Base-by-base conservation (phyloP, 495 filamentous ascomycete genomes). In the Xanthoparmelia taractica region DNA sequence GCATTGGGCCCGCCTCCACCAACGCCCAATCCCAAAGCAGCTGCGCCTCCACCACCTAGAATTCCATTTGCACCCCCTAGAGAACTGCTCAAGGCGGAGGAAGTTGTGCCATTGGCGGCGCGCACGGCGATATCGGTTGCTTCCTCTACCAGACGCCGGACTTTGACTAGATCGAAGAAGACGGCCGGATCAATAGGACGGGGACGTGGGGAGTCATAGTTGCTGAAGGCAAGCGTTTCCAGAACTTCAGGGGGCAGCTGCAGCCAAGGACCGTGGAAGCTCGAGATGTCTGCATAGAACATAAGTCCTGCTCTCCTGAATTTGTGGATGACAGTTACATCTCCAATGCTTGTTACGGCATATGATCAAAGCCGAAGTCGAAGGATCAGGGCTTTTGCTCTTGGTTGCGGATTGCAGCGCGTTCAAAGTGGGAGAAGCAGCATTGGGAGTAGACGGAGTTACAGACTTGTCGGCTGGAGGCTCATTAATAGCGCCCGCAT, bases 231-330 rank as follows among this genome's bases (percentile, higher is more conserved):
- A 52, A 92, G 82, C 18, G 81, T 84, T 69, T 90, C 87, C 73
- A 92, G 85, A 59, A 91, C 80, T 74, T 92, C 89, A 65, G 83
- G 82, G n/a, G 89, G 88, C 37, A 92, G 76, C 73, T 92, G 88
- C n/a, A 91, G 83, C 89, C 89, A 92, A 65, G 87, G 88, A 20
- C 89, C 89, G 71, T 92, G 89, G 68, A 89, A 92, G 57, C 87
- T 85, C 25, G 88, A 91, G 59, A 92, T 92, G 71, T 91, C 65
- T 67, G 52, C 40, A 37, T 60, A 17, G 89, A 27, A 47, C n/a
- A 47, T 57, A 58, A 63, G 50, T 52, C n/a, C 47, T 40, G 8
- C 29, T 47, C 13, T 23, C 15, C 11, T 60, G 52, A 66, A 48
- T 31, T 41, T 64, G 29, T 57, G n/a, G 57, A 60, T 36, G 31